Conservation (phyloP, 2,329 filamentous ascomycete species). For the Penicillium corylophilum region DNA sequence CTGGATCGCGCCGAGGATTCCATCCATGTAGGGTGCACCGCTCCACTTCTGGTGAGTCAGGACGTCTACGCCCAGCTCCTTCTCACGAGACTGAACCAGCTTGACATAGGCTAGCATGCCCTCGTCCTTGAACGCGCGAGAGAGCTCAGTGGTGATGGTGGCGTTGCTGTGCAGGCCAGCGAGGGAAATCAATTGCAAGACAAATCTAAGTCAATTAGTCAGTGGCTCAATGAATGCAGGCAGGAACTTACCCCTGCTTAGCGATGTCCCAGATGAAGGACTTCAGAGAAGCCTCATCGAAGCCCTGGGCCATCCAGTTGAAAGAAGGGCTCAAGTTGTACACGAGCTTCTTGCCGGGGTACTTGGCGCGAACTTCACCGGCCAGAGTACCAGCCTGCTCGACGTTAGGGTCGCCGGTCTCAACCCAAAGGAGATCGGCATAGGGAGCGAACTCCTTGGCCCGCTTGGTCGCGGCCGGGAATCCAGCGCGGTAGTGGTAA, state of each 20-base stretch:
- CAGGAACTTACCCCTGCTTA: slow-evolving; percentile 69
- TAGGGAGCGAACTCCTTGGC: slow-evolving; percentile 88
- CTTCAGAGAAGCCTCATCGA: slow-evolving; percentile 76
- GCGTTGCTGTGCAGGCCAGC: slow-evolving; percentile 65
- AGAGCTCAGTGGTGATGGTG: slow-evolving; percentile 70
- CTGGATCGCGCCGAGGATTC: slow-evolving; percentile 84
- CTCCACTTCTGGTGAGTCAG: slow-evolving; percentile 86
- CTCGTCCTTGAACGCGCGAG: slow-evolving; percentile 77
- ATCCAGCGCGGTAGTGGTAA: slow-evolving; percentile 61
- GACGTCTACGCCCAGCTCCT: slow-evolving; percentile 88
- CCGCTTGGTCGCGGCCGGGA: slow-evolving; percentile 85
- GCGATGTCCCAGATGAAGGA: slow-evolving; percentile 97
- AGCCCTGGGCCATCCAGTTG: slow-evolving; percentile 98
- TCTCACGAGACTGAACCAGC: slow-evolving; percentile 82
- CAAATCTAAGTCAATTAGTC: slow-evolving; percentile 47
- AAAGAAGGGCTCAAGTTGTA: slow-evolving; percentile 97
- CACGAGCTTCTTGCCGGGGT: slow-evolving; percentile 83
- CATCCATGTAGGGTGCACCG: slow-evolving; percentile 75
- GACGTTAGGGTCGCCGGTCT: slow-evolving; percentile 87
- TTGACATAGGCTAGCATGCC: slow-evolving; percentile 99
- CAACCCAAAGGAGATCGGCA: slow-evolving; percentile 94
- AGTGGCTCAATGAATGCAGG: background rate
- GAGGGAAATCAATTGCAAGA: slow-evolving; percentile 64
- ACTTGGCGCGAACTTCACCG: slow-evolving; percentile 66
- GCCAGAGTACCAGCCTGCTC: slow-evolving; percentile 73